A percentile compares a stretch with the other conserved stretches of the same genome.
phyloP scores from a whole-genome alignment of 2,329 filamentous ascomycete species.

The Cladosporium halotolerans region DNA sequence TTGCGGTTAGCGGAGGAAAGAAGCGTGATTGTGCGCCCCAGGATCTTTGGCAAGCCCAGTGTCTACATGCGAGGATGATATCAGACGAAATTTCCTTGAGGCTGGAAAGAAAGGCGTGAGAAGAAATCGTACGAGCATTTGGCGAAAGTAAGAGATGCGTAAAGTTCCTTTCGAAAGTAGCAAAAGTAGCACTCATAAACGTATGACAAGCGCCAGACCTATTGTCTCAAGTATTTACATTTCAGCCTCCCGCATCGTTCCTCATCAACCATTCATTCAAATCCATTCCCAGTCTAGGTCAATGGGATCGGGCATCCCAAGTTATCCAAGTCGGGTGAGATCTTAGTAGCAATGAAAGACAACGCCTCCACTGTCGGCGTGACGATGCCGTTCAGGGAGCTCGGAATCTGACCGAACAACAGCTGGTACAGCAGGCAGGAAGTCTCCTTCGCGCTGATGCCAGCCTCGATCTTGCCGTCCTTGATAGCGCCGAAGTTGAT shows the following conservation, averaged over 20 bases:
- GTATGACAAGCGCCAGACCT: too few species aligned
- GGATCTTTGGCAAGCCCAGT: too few species aligned
- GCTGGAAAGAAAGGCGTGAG: too few species aligned
- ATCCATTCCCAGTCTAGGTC: not conserved
- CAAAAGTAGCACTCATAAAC: too few species aligned
- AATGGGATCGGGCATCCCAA: conserved; percentile 34
- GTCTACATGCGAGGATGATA: too few species aligned
- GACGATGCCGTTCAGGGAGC: conserved; percentile 31
- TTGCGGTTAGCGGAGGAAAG: too few species aligned
- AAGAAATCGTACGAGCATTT: too few species aligned
- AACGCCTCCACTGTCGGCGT: conserved; percentile 33
- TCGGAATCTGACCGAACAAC: conserved; percentile 33
- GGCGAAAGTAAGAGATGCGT: too few species aligned
- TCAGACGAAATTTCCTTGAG: too few species aligned
- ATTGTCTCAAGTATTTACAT: too few species aligned
- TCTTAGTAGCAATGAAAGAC: conserved; percentile 26
- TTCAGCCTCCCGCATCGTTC: not conserved
- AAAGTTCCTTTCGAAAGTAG: too few species aligned
- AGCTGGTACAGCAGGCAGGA: conserved; percentile 42
- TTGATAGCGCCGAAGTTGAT: conserved; percentile 35
- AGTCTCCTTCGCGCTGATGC: conserved; percentile 24
- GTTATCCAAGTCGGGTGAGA: conserved; percentile 28
- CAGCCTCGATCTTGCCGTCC: conserved; percentile 32
- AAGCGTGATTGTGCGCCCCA: too few species aligned
- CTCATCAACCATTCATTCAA: conserved; percentile 7